Base-by-base conservation (phyloP, 257 asterid species). In the Ocimum tenuiflorum region DNA sequence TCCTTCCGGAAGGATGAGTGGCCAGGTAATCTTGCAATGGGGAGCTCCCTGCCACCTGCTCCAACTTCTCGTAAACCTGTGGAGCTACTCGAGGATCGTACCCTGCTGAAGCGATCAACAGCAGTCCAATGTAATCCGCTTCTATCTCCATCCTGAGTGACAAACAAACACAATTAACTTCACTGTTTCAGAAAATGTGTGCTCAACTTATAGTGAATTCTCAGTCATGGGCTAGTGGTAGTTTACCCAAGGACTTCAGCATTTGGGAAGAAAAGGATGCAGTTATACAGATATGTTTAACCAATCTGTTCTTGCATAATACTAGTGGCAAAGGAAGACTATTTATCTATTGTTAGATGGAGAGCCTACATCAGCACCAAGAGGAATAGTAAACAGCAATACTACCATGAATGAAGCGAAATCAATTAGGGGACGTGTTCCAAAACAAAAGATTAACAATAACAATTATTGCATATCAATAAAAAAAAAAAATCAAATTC, bases 51-150 rank as follows among this genome's bases (percentile, higher is more conserved):
- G 66, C 77, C 0, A 91, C 72, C 74, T 71, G 75, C 14, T 86
- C 95, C 77, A 91, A 60, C 80, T 88, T 91, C 86, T 91, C 88
- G 14, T 86, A 88, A 7, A 91, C 95, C 60, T 74, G 81, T 6
- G 98, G 98, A 52, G 96, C 96, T 71, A 81, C 83, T 15, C 96
- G 85, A 9, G 98, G 98, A 60, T 91, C 94, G 14, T 86, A 91
- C 0, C 96, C 95, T 17, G 96, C 91, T 1, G 98, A 88, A 13
- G 98, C 96, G 31, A 85, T 43, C 22, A 88, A 61, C 9, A 91
- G 84, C 42, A 91, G 20, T 17, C 98, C 96, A 0, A 91, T 86
- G 77, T 91, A 85, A 74, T 91, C 98, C 43, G 96, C 98, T 71
- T 88, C 98, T 87, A 91, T 86, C 84, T 91, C 96, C 96, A 91